Conservation (phyloP, 1,284 basidiomycete species). For the Sanghuangporus sanghuang region DNA sequence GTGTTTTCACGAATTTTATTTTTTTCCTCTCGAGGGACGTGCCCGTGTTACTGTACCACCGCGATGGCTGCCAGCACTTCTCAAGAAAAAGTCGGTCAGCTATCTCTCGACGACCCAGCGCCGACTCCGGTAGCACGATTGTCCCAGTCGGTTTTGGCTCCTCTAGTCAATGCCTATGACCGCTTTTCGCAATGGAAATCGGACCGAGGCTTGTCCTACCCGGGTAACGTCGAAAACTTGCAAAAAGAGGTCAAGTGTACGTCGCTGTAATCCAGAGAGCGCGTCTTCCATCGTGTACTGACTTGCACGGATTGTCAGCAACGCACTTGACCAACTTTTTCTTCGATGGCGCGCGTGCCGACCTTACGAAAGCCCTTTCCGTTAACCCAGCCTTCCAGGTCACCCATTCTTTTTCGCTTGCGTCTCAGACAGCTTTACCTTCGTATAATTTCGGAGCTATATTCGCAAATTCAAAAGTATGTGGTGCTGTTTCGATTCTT, state of each 20-base stretch:
- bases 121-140: slow-evolving; percentile 14
- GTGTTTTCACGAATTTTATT: not conserved
- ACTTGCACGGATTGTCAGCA: slow-evolving; percentile 39
- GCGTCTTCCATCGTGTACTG: slow-evolving; percentile 4
- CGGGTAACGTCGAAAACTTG: slow-evolving; percentile 86
- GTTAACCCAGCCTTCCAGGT: slow-evolving; percentile 96
- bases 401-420: slow-evolving; percentile 91
- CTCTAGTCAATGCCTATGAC: slow-evolving; percentile 61
- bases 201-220: slow-evolving; percentile 77
- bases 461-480: slow-evolving; percentile 81
- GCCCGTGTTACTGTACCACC: not conserved
- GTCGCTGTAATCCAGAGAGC: not conserved
- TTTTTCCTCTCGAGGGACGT: not conserved
- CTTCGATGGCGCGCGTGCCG: slow-evolving; percentile 96
- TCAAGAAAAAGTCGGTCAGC: slow-evolving; percentile 8
- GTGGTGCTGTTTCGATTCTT: slow-evolving; percentile 20
- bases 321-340: slow-evolving; percentile 93
- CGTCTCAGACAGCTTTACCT: slow-evolving; percentile 68
- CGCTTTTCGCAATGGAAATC: slow-evolving; percentile 78
- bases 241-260: slow-evolving; percentile 88
- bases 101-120: not conserved
- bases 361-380: slow-evolving; percentile 92
- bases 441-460: slow-evolving; percentile 96
- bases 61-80: slow-evolving; percentile 18
- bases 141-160: slow-evolving; percentile 33